Base-by-base conservation (phyloP, 257 asterid species). In the Solanum neorickii region DNA sequence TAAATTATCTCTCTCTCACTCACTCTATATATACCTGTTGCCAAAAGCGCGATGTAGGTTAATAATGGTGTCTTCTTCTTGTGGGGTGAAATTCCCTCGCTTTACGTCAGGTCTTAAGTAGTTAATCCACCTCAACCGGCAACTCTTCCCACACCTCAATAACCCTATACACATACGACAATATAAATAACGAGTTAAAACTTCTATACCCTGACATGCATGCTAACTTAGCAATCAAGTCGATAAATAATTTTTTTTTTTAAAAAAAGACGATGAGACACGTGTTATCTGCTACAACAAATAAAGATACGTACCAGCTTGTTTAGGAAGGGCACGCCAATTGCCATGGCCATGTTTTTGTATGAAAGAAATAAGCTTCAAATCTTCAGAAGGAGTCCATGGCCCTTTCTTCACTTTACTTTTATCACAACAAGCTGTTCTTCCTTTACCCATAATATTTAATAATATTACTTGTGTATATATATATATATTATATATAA, bases 241-340 rank as follows among this genome's bases (percentile, higher is more conserved):
- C 14, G 14, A 21, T 60, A 60, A 60, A 60, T 60, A 60, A 21
- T 7, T 56, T 56, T n/a, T 56, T 16, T 52, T 56, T n/a, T 18
- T 1, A 52, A 52, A 18, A 56, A 18, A 56, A 56, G n/a, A 56
- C 5, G 5, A 8, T 59, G 2, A 59, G 25, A 59, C 12, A 62
- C 4, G 0, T 59, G 12, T 20, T 59, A 59, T 59, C 66, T 59
- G 31, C 72, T 65, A 12, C 72, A 65, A 65, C 33, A 65, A 11
- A 65, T 65, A 65, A 65, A 65, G 9, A 16, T 44, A 74, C 56
- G 13, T 87, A 95, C 98, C 98, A 41, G 98, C 96, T 88, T 89
- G 94, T 88, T 87, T 88, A 15, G 98, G 98, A 72, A 95, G 98
- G 12, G 98, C 90, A 2, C 96, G 98, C 98, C 98, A 95, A 23